phyloP scores from a whole-genome alignment of 148 eudicot genomes.

The Euryodendron excelsum region DNA sequence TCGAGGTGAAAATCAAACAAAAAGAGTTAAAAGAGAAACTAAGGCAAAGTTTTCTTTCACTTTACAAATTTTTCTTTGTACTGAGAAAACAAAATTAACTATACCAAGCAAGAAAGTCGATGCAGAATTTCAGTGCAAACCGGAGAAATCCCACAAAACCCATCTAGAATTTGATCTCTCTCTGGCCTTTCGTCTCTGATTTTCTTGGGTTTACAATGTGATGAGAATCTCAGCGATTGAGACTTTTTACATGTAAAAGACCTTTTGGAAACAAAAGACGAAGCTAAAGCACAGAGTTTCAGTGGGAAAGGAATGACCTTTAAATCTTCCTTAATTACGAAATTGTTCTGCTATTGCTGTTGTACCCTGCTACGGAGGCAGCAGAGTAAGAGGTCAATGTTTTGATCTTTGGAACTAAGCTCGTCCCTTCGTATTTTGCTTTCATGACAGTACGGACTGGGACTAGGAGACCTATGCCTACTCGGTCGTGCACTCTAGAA shows the following conservation, averaged over 20 bases:
- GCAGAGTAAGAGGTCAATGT: not conserved
- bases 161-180: not conserved
- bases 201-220: not conserved
- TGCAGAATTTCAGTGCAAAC: not conserved
- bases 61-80: not conserved
- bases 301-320: too few relatives aligned
- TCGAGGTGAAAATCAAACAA: not conserved
- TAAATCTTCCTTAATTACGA: not conserved
- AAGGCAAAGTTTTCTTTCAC: not conserved
- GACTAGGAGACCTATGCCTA: too few relatives aligned
- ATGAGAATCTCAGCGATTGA: too few relatives aligned
- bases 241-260: not conserved
- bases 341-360: not conserved
- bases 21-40: not conserved
- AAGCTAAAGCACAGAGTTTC: too few relatives aligned
- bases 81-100: not conserved
- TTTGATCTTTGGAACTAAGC: too few relatives aligned
- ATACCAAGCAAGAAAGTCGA: constrained; percentile 9
- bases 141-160: not conserved
- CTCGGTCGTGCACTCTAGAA: too few relatives aligned
- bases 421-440: too few relatives aligned
- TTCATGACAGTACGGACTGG: too few relatives aligned
- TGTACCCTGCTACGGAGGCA: not conserved
- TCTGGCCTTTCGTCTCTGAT: not conserved
- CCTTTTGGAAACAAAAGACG: not conserved